Evolutionary conservation across 1,139 yeast species (phyloP).

Genomic region (Taiozyma sp.): DNA sequence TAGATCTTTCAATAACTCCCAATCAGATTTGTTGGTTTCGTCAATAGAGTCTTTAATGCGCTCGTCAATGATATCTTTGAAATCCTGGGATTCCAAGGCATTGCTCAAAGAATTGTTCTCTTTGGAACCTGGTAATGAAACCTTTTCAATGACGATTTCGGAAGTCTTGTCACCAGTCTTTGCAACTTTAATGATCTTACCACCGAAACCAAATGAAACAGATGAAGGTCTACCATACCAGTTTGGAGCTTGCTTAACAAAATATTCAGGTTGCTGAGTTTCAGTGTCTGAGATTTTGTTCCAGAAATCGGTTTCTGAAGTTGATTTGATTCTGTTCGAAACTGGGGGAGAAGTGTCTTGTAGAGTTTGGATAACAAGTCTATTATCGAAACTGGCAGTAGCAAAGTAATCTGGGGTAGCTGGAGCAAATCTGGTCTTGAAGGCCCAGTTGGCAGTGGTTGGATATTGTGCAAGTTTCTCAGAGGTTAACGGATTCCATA

Average conservation of each 20-base stretch:
- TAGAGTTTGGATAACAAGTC: constrained; percentile 74
- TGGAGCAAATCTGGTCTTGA: constrained; percentile 84
- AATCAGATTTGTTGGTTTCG: constrained; percentile 57
- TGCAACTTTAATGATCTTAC: constrained; percentile 65
- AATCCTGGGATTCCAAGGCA: constrained; percentile 57
- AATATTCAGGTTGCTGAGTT: constrained; percentile 63
- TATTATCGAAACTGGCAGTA: constrained; percentile 89
- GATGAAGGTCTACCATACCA: constrained; percentile 81
- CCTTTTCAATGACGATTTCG: constrained; percentile 46
- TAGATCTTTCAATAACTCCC: constrained; percentile 67
- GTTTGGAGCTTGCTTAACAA: constrained; percentile 76
- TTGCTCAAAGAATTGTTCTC: constrained; percentile 40
- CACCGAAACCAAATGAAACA: constrained; percentile 92
- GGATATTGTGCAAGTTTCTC: constrained; percentile 82
- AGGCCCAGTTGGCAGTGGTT: constrained; percentile 91
- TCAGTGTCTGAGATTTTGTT: constrained; percentile 68
- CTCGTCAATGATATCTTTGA: constrained; percentile 48
- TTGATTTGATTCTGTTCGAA: constrained; percentile 37
- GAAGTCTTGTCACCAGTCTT: constrained; percentile 40
- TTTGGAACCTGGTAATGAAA: constrained; percentile 38
- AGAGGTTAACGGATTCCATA: constrained; percentile 87
- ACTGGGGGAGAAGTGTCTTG: constrained; percentile 69
- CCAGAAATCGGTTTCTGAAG: constrained; percentile 83
- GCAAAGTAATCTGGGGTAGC: constrained; percentile 88
- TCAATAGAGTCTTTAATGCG: constrained; percentile 40